Base-by-base conservation (phyloP, 306 rosid genomes). In the Macrotyloma uniflorum region DNA sequence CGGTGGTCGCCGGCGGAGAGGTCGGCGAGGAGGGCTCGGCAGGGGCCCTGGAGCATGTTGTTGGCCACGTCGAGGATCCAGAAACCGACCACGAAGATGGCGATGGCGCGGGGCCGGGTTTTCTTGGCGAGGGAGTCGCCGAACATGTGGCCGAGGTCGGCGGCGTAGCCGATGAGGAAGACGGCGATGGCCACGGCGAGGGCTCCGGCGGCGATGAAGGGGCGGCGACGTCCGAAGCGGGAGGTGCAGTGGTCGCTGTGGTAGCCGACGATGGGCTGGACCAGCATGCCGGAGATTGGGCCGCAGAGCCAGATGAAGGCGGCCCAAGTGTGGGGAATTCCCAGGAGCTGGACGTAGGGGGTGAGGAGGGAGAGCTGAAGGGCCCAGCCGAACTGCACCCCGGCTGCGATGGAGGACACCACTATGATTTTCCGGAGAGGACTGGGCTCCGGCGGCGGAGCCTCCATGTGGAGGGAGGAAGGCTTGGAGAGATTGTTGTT, bases 261-360 rank as follows among this genome's bases (percentile, higher is more conserved):
- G 83, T 89, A 94, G 2, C 98, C 98, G 0, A 90, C 97, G 3
- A 86, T 55, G 8, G 98, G 98, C 55, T 94, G 98, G 2, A 94
- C 96, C 0, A 94, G 38, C 81, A 94, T 49, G 9, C 98, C 98
- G 5, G 97, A 92, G 40, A 94, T 64, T 47, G 98, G 98, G 0
- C 98, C 97, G 9, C 97, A 94, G 20, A 94, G 96, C 98, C 98
- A 94, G 66, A 94, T 87, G 85, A 85, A 89, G 7, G 97, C 51
- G 8, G 98, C 85, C 91, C 92, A 92, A 0, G 77, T 82, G 55
- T 92, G 98, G 0, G 96, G 87, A 12, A 92, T 86, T 0, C 98
- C 98, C 0, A 92, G 89, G 1, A 87, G 86, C 74, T 94, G 98
- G 0, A 94, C 90, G 54, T 94, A 94, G 0, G 98, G 98, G 16